phyloP scores from a whole-genome alignment of 805 yeast species.

The Millerago galiae region DNA sequence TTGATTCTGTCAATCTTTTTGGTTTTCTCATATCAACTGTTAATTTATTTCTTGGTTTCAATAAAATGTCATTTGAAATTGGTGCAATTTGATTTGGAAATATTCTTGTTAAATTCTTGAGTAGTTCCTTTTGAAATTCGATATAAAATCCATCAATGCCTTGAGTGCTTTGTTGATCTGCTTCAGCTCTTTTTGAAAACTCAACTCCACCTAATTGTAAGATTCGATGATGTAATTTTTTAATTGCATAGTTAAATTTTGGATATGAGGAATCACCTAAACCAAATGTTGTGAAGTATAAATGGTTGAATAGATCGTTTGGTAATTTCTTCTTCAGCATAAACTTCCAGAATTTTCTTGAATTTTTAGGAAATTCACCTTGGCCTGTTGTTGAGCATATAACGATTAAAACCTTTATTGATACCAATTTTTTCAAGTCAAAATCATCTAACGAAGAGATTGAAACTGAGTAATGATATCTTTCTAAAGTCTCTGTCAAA shows the following conservation, averaged over 20 bases:
- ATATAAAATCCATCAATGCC: slow-evolving; percentile 71
- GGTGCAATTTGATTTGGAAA: slow-evolving; percentile 32
- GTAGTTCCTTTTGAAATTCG: slow-evolving; percentile 59
- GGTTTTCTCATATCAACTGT: slow-evolving; percentile 24
- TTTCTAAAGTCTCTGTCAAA: slow-evolving; percentile 48
- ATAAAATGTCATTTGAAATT: slow-evolving; percentile 29
- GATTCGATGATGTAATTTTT: slow-evolving; percentile 73
- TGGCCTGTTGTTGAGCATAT: slow-evolving; percentile 92
- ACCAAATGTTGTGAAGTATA: slow-evolving; percentile 72
- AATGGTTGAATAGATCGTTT: slow-evolving; percentile 50
- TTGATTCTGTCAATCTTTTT: slow-evolving; percentile 26
- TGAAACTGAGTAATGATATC: slow-evolving; percentile 42
- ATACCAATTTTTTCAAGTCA: slow-evolving; percentile 46
- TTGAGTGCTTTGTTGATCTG: slow-evolving; percentile 77
- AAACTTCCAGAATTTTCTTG: slow-evolving; percentile 66
- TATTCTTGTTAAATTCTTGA: slow-evolving; percentile 28
- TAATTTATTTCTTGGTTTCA: slow-evolving; percentile 32
- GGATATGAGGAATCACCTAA: slow-evolving; percentile 93
- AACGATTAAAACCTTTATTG: slow-evolving; percentile 42
- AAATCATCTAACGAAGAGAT: slow-evolving; percentile 55
- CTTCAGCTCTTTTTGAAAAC: slow-evolving; percentile 70
- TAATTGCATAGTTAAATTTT: slow-evolving; percentile 79
- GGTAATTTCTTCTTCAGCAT: slow-evolving; percentile 64
- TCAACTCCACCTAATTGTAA: slow-evolving; percentile 77
- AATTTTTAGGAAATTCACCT: slow-evolving; percentile 84